Evolutionary conservation across 2,329 filamentous ascomycete species (phyloP).

Genomic region (Metarhizium anisopliae): DNA sequence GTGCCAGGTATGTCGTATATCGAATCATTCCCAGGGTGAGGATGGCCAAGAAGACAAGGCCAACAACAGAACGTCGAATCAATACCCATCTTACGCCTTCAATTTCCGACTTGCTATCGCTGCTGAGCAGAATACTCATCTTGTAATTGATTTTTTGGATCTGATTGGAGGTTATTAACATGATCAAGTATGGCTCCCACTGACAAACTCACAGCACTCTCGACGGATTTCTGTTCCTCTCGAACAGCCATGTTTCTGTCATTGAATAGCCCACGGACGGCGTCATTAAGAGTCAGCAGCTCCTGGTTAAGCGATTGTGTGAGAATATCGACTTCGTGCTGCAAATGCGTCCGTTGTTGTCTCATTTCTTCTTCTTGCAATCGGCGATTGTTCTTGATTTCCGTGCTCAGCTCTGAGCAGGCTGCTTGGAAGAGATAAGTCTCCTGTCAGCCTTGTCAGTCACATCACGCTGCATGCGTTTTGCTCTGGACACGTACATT

Average conservation of each 20-base stretch:
- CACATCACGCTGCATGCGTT: neutral
- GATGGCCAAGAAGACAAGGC: slow-evolving; percentile 58
- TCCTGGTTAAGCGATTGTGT: slow-evolving; percentile 81
- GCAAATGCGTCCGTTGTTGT: slow-evolving; percentile 73
- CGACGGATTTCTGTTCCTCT: slow-evolving; percentile 77
- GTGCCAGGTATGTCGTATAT: slow-evolving; percentile 48
- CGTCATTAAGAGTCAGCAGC: slow-evolving; percentile 71
- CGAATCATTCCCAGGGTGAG: slow-evolving; percentile 50
- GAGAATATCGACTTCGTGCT: slow-evolving; percentile 92
- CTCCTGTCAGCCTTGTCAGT: slow-evolving; percentile 39
- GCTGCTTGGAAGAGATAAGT: slow-evolving; percentile 90
- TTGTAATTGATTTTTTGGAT: slow-evolving; percentile 96
- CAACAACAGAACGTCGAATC: slow-evolving; percentile 53
- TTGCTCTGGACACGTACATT: slow-evolving; percentile 41
- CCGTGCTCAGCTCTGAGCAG: slow-evolving; percentile 82
- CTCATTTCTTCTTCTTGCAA: slow-evolving; percentile 72
- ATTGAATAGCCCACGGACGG: slow-evolving; percentile 92
- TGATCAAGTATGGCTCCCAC: neutral
- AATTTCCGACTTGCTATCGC: slow-evolving; percentile 84
- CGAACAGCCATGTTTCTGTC: slow-evolving; percentile 88
- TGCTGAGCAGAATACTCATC: slow-evolving; percentile 83
- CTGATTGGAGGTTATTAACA: slow-evolving; percentile 24
- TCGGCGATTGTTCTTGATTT: slow-evolving; percentile 70
- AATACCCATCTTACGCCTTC: slow-evolving; percentile 85
- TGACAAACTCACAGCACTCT: slow-evolving; percentile 56